Base-by-base conservation (phyloP, 768 basidiomycete genomes). In the Trametopsis cervina region DNA sequence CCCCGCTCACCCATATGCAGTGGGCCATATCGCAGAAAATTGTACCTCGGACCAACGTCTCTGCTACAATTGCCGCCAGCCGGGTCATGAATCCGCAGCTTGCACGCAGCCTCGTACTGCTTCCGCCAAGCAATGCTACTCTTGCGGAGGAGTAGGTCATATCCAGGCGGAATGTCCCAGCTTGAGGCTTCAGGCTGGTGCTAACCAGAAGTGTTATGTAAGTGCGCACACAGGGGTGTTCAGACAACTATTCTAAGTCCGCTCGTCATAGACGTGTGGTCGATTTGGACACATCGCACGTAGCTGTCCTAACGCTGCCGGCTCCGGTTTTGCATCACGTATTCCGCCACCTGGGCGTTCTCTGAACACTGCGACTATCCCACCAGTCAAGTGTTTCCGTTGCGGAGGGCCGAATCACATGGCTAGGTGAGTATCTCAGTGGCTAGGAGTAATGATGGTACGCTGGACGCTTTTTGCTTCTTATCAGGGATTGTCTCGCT, bases 11-110 rank as follows among this genome's bases (percentile, higher is more conserved):
- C 42, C 49, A 35, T 22, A 27, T 35, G 11, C 57, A 93, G 91
- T 93, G 63, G 91, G 91, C 41, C 91, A 95, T 66, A 88, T 94
- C 60, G 91, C 91, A 59, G 89, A 91, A 74, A 87, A 85, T 59
- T 95, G 91, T 64, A 77, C 89, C 40, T 89, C 88, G 54, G 86
- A 87, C 59, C 81, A 88, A 64, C 81, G 89, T 58, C 78, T 95
- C 51, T 95, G 92, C 70, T 95, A 92, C 71, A 95, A 94, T 64
- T 95, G 92, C 66, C 83, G 89, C 55, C 87, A 92, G 63, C 86
- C 90, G n/a, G 92, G 92, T 35, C 92, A 94, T 58, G 91, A 94
- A 66, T 90, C 87, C 17, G 83, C 87, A 47, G 81, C 85, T 47
- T 94, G 92, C 64, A 85, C 89, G 35, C 80, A 81, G 55, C 90